Conservation (phyloP, 306 rosid species). For the Trichosanthes cucumerina region DNA sequence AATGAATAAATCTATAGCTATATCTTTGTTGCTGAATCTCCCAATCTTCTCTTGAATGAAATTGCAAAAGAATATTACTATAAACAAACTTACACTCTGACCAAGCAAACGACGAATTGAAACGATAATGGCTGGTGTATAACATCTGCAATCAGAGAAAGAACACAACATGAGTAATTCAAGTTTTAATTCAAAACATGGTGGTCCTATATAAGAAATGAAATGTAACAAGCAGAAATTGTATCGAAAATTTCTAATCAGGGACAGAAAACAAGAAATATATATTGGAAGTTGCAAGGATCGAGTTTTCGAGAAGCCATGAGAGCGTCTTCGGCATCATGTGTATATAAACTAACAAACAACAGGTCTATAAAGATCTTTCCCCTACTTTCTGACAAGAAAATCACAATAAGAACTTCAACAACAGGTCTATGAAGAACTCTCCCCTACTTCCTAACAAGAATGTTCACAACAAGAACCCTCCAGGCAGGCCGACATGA, state of each 20-base stretch:
- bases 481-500: too few species aligned
- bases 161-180: background rate
- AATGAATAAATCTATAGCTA: constrained; percentile 7
- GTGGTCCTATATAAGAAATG: background rate
- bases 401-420: background rate
- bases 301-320: background rate
- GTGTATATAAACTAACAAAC: background rate
- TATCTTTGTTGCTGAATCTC: background rate
- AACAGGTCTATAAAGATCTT: background rate
- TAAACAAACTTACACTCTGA: constrained; percentile 8
- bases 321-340: too few species aligned
- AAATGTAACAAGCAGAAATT: background rate
- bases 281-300: background rate
- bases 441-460: too few species aligned
- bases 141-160: constrained; percentile 3
- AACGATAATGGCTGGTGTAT: background rate
- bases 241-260: background rate
- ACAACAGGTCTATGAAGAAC: too few species aligned
- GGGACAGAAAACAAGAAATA: background rate
- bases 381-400: background rate
- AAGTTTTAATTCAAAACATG: background rate
- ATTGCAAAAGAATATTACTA: background rate
- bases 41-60: background rate
- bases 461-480: too few species aligned
- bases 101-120: background rate